Evolutionary conservation across 2,329 filamentous ascomycete genomes (phyloP), one percentile per base, ranked within the genome.

Genomic region (Penicillium sp.): DNA sequence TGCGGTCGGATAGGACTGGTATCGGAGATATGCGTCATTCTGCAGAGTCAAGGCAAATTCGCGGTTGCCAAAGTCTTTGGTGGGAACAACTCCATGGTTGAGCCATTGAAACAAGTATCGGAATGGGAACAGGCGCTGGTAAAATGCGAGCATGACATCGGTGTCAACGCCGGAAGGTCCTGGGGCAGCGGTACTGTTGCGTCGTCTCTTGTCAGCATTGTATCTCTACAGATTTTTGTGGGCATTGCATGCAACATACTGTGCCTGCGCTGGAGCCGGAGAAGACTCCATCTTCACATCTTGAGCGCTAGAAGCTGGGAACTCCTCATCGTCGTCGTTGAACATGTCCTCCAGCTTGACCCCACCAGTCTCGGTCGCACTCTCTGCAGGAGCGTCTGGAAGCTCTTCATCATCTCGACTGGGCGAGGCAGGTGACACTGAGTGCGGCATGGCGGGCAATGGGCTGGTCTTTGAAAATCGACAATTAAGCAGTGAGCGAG

Each of bases 31-130:
- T 43, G 90, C 91, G 68, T 97, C 93, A 73, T 93, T 96, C 61
- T 90, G 89, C n/a, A 98, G 84, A 1, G 93, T 97, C 73, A 98
- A 94, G 19, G 95, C 93, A 75, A 99, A 98, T 77, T 99, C 95
- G 73, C 95, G 90, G 75, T 98, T 91, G 30, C 84, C 88, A 79
- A 98, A 98, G 78, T 98, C 93, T 66, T 88, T 89, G 4, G 90
- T 89, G 0, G 95, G 93, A 6, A 88, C 88, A 6, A 92, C 89
- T 57, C 91, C 92, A 78, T 98, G 95, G 74, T 98, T 99, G 52
- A 99, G 86, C 95, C 95, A 99, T 76, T 97, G 93, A 79, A 97
- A 99, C 22, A 98, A 87, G 63, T 92, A 90, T 61, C 93, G 88
- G 83, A 96, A 99, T 4, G 95, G 95, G 71, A 98, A 98, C 40